Base-by-base conservation (phyloP, 2,329 filamentous ascomycete species). In the Xenoacremonium recifei region DNA sequence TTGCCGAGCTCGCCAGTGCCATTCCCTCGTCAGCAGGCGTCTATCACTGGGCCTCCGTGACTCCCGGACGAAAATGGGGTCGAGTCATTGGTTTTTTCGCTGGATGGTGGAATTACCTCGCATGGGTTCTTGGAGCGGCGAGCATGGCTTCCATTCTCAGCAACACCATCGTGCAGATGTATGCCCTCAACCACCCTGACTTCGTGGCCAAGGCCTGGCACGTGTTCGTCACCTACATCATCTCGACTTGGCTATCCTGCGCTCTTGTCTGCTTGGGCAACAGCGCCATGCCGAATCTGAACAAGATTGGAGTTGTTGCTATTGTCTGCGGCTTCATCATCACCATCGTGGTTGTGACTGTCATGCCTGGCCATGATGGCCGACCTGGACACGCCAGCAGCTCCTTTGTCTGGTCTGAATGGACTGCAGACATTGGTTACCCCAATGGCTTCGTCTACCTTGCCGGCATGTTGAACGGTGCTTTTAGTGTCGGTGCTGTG, bases 401-500 rank as follows among this genome's bases (percentile, higher is more conserved):
- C 3, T 47, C 58, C 0, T 68, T 68, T 45, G 68, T 72, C 5
- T 72, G 68, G 69, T 55, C 37, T 2, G 58, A 68, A 10, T 71
- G 68, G 68, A 50, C 52, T 10, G 63, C 65, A 17, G 50, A 61
- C 23, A 63, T 68, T 33, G 69, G 69, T 13, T 72, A 70, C 33
- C 60, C 63, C 0, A 50, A 68, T 21, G 68, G 67, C 0, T 68
- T 72, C 41, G 67, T 71, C 2, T 71, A 71, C 35, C 54, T 66
- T 4, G 57, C 60, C 0, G 67, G 67, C 2, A 70, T 70, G 67
- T 60, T 69, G n/a, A 88, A 88, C 53, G 84, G 82, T 10, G 84
- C 84, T 3, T 88, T 80, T 57, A 77, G 79, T 33, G 77, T 87
- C 10, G 85, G 83, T 6, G 78, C 79, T 2, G 78, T 82, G 1